Evolutionary conservation across 2,329 filamentous ascomycete species (phyloP).

Genomic region (Curvularia verruculosa): DNA sequence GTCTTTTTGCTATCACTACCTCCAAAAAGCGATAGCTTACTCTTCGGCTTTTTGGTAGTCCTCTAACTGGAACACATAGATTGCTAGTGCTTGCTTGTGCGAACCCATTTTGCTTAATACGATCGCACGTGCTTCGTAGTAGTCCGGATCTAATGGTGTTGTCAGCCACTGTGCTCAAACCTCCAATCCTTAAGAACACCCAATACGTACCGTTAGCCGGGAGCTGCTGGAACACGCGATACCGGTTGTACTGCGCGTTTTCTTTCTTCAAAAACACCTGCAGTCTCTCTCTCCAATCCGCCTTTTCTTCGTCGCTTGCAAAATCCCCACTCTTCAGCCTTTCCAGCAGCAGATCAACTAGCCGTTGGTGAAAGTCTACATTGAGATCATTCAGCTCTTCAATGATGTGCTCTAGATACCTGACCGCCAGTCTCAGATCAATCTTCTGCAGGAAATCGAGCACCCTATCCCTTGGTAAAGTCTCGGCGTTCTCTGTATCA

Average conservation of each 20-base stretch:
- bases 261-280: conserved; percentile 72
- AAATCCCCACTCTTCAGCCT: conserved; percentile 53
- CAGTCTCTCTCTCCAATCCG: conserved; percentile 67
- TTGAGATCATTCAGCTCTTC: conserved; percentile 82
- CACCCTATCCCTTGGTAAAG: conserved; percentile 77
- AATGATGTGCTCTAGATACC: conserved; percentile 90
- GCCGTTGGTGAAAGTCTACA: conserved; percentile 83
- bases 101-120: conserved; percentile 94
- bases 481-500: conserved; percentile 94
- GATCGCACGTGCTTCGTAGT: conserved; percentile 88
- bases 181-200: not conserved
- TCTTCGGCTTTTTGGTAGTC: conserved; percentile 92
- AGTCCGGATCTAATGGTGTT: conserved; percentile 68
- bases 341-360: conserved; percentile 75
- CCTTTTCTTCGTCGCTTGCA: conserved; percentile 42
- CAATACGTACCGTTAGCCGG: conserved; percentile 72
- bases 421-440: conserved; percentile 72
- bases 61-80: conserved; percentile 93
- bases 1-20: not conserved
- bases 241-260: conserved; percentile 80
- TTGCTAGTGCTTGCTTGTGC: conserved; percentile 93
- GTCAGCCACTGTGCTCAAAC: conserved; percentile 8
- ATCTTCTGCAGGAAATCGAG: conserved; percentile 74
- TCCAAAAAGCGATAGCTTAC: conserved; percentile 53
- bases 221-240: conserved; percentile 76